Conservation (phyloP, 2,329 filamentous ascomycete genomes). For the Claviceps sp. region DNA sequence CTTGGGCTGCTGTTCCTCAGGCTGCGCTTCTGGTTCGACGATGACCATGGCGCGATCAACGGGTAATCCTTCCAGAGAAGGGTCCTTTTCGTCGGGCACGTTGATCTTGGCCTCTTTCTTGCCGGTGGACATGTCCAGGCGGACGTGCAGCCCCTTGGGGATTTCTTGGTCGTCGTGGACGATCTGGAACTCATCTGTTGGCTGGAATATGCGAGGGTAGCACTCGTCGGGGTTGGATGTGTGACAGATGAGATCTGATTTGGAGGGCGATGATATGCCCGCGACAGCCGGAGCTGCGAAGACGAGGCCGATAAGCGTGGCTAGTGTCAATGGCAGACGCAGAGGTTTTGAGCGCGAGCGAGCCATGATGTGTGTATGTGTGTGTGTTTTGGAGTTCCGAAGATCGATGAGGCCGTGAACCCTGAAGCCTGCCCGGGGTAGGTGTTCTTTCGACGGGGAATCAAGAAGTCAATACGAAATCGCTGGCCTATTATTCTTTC, state of each 20-base stretch:
- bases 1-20: conserved; percentile 13
- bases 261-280: conserved; percentile 19
- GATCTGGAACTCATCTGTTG: conserved; percentile 50
- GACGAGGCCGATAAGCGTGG: conserved; percentile 15
- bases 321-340: conserved; percentile 6
- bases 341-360: conserved; percentile 1
- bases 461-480: background rate
- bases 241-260: conserved; percentile 51
- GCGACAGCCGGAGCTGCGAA: conserved; percentile 13
- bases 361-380: background rate
- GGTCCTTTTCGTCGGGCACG: conserved; percentile 37
- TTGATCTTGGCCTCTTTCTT: conserved; percentile 54
- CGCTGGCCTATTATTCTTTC: background rate
- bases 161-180: conserved; percentile 52
- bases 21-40: conserved; percentile 31
- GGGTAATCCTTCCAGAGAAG: conserved; percentile 35
- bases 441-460: background rate
- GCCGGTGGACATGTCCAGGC: conserved; percentile 51
- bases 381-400: background rate
- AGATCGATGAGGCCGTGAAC: background rate
- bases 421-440: background rate
- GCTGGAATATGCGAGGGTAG: conserved; percentile 50
- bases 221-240: conserved; percentile 46
- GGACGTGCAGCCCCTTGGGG: conserved; percentile 51
- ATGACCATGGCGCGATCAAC: conserved; percentile 39